A percentile compares a stretch with the other conserved stretches of the same genome.
phyloP scores from a whole-genome alignment of 2,329 filamentous ascomycete species.

The Venturia carpophila region DNA sequence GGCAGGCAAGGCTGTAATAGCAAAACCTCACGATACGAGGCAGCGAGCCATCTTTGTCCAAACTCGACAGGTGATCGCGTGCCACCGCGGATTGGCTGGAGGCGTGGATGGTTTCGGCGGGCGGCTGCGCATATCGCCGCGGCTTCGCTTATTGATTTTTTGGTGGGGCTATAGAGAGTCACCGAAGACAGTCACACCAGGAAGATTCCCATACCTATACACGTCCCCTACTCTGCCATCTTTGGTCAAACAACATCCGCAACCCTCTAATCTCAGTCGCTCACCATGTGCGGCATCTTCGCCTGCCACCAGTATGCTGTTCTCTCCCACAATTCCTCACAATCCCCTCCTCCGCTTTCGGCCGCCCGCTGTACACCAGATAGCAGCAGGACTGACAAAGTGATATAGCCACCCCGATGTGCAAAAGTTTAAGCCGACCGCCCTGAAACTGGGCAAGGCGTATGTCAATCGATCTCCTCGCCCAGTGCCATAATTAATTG shows the following conservation, averaged over 20 bases:
- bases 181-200: not conserved
- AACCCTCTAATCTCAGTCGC: slow-evolving; percentile 23
- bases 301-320: slow-evolving; percentile 70
- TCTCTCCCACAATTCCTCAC: slow-evolving; percentile 19
- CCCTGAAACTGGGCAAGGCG: slow-evolving; percentile 89
- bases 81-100: not conserved
- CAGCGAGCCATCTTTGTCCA: not conserved
- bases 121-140: not conserved
- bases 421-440: slow-evolving; percentile 90
- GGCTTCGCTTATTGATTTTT: not conserved
- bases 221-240: not conserved
- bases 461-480: slow-evolving; percentile 43
- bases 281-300: slow-evolving; percentile 92
- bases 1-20: not conserved
- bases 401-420: slow-evolving; percentile 72
- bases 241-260: not conserved
- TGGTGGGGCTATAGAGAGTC: not conserved
- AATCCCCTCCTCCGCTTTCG: slow-evolving; percentile 27
- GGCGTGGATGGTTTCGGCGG: not conserved
- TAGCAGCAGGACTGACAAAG: slow-evolving; percentile 24
- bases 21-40: not conserved
- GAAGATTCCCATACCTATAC: not conserved
- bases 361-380: slow-evolving; percentile 24
- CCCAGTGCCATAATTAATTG: slow-evolving; percentile 28
- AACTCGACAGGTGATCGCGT: not conserved